Conservation (phyloP, 2,329 filamentous ascomycete species). For the Cladosporium sp. region DNA sequence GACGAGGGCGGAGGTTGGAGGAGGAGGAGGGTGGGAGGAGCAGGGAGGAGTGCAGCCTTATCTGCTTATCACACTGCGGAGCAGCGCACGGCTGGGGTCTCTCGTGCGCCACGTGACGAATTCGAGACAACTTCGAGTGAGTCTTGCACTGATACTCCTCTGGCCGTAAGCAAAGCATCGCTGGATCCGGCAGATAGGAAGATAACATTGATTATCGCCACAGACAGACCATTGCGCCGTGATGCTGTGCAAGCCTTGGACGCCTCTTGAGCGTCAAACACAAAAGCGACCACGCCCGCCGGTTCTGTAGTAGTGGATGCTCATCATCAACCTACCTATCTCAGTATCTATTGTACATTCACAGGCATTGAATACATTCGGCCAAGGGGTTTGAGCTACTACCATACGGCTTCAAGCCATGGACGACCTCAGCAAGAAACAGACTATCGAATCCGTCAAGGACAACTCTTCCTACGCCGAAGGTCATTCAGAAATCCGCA, state of each 20-base stretch:
- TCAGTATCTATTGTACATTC: too few relatives aligned
- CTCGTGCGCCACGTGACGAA: background rate
- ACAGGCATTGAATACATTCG: too few relatives aligned
- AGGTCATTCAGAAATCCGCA: conserved; percentile 7
- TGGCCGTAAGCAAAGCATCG: background rate
- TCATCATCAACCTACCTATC: background rate
- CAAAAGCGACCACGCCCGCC: background rate
- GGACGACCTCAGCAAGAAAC: conserved; percentile 11
- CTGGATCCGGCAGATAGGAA: background rate
- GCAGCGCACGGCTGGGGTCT: background rate
- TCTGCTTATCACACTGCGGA: background rate
- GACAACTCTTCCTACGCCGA: conserved; percentile 6
- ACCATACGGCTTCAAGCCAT: background rate
- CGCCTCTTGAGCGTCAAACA: background rate
- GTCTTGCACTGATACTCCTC: conserved; percentile 2
- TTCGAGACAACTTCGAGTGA: background rate
- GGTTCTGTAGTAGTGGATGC: background rate
- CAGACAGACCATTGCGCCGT: background rate
- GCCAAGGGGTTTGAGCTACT: too few relatives aligned
- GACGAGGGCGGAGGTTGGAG: background rate
- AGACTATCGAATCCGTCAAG: background rate
- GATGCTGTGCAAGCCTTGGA: background rate
- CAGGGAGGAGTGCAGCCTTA: conserved; percentile 4
- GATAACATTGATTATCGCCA: background rate
- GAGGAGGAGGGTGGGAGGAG: background rate